phyloP scores from a whole-genome alignment of 192 early-diverging fungal species.

The Gaertneriomyces semiglobifer region DNA sequence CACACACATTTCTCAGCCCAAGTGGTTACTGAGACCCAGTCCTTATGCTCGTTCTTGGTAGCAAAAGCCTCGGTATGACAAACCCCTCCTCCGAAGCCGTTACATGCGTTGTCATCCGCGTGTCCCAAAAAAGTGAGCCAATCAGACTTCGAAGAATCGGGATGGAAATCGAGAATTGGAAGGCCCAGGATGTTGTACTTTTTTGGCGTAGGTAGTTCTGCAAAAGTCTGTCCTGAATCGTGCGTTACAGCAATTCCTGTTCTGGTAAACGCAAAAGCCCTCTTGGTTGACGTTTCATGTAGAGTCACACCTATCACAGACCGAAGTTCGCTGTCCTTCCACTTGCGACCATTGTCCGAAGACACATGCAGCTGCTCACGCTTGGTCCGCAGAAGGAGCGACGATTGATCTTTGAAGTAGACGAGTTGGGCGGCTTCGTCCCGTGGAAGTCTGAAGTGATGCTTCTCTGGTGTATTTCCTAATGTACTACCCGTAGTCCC shows the following conservation, averaged over 20 bases:
- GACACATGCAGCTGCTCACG: too few species aligned
- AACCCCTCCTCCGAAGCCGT: conserved; percentile 21
- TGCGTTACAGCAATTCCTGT: conserved; percentile 30
- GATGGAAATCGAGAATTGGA: conserved; percentile 84
- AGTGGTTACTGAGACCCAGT: conserved; percentile 71
- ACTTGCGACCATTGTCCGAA: too few species aligned
- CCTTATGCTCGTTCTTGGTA: conserved; percentile 66
- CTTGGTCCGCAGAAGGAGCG: too few species aligned
- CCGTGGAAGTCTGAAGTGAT: too few species aligned
- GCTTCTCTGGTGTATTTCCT: too few species aligned
- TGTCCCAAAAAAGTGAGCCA: conserved; percentile 84
- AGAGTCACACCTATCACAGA: conserved; percentile 54
- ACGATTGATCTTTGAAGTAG: too few species aligned
- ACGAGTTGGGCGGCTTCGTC: too few species aligned
- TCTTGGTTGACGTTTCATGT: conserved; percentile 66
- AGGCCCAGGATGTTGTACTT: conserved; percentile 65
- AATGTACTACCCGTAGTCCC: too few species aligned
- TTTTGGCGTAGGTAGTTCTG: conserved; percentile 17
- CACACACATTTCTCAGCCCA: conserved; percentile 84
- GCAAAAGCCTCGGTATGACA: conserved; percentile 73
- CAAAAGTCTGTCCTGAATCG: conserved; percentile 56
- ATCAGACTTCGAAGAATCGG: conserved; percentile 63
- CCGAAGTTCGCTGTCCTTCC: too few species aligned
- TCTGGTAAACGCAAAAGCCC: conserved; percentile 51
- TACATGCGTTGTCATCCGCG: conserved; percentile 1